phyloP scores from a whole-genome alignment of 352 stramenopile species.

The Blastocystis sp. region DNA sequence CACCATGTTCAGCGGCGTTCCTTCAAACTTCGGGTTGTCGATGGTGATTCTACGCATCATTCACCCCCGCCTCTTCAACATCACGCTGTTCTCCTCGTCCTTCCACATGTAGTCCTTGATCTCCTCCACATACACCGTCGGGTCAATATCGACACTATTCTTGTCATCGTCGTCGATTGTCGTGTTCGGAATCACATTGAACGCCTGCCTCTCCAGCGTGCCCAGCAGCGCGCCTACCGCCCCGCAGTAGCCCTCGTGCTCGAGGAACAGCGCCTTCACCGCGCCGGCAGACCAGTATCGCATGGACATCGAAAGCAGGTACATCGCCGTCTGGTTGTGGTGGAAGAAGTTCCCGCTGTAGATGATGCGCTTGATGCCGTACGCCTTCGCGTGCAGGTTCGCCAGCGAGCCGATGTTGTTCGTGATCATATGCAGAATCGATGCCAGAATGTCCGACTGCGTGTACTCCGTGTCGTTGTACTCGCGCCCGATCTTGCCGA shows the following conservation, averaged over 20 bases:
- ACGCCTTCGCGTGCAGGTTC: conserved; percentile 94
- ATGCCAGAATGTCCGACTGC: conserved; percentile 46
- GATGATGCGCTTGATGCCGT: conserved; percentile 92
- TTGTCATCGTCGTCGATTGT: conserved; percentile 67
- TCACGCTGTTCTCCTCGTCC: background rate
- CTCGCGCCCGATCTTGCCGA: conserved; percentile 75
- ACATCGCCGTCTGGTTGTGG: conserved; percentile 87
- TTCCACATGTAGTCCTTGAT: conserved; percentile 48
- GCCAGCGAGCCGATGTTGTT: conserved; percentile 95
- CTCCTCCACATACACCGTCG: conserved; percentile 57
- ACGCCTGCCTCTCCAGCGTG: conserved; percentile 52
- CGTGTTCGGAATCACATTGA: conserved; percentile 66
- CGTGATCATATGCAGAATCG: conserved; percentile 92
- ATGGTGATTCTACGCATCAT: conserved; percentile 34
- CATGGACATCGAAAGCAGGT: conserved; percentile 89
- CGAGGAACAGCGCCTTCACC: conserved; percentile 87
- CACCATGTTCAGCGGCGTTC: background rate
- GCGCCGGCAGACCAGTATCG: conserved; percentile 94
- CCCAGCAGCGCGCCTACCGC: conserved; percentile 92
- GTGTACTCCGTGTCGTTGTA: conserved; percentile 50
- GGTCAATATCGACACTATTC: conserved; percentile 63
- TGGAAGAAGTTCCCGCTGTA: conserved; percentile 95
- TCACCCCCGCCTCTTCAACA: background rate
- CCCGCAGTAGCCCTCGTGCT: conserved; percentile 95
- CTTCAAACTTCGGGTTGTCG: conserved; percentile 14